Evolutionary conservation across 345 rosid species (phyloP), one percentile per base, ranked within the genome.

Genomic region (Bruguiera parviflora): DNA sequence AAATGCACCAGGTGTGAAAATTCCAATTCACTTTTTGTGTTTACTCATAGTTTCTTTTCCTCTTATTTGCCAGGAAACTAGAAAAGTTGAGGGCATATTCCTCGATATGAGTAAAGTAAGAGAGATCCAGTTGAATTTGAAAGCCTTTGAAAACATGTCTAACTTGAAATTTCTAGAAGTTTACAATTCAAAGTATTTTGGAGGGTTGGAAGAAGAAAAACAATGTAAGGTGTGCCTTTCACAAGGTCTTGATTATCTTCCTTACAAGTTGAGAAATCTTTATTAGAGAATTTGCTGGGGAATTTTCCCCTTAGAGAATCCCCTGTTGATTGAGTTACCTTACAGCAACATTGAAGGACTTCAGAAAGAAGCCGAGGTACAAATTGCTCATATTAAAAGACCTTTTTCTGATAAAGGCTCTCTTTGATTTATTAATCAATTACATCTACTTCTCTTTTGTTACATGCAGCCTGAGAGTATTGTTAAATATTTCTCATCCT

Each of bases 221-320:
- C 2, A 8, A 33, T 33, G 18, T 28, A 64, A 47, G 24, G 24
- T 64, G 37, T 19, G 18, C 8, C 4, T 51, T 19, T 28, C 70
- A 2, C 49, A 3, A 15, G 70, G 62, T 6, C 62, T 67, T 0
- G 52, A 56, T 19, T 55, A 2, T 47, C 66, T 62, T 16, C 33
- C 73, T 7, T 22, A 16, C 33, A 51, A 53, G 32, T 35, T 70
- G 28, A 22, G 53, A 16, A 51, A 62, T 61, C 61, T 70, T 24
- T 25, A 61, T 24, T 10, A 3, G n/a, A 47, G 16, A n/a, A 43
- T 61, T 70, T 70, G 67, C 73, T 53, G 6, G 7, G 37, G 10
- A 53, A 70, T 51, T 70, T 62, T 19, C 37, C 8, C 37, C 37
- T 2, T 2, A 0, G 2, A 33, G 37, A 33, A 33, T 33, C 9